Base-by-base conservation (phyloP, 2,329 filamentous ascomycete genomes). In the Cladophialophora chaetospira region DNA sequence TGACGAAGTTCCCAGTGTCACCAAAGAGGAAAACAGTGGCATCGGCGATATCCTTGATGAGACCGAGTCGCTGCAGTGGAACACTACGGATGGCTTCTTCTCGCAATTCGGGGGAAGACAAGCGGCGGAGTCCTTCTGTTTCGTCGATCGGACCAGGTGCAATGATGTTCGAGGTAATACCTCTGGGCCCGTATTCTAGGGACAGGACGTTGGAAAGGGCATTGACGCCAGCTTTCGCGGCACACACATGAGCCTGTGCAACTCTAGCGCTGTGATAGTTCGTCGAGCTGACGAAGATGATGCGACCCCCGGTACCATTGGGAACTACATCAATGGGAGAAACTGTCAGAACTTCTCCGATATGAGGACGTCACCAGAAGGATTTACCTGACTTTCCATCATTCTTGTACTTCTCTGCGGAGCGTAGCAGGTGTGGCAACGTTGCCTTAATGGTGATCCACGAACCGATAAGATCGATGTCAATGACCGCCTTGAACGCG, bases 141-240 rank as follows among this genome's bases (percentile, higher is more conserved):
- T 83, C 88, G 1, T 78, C 84, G 65, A 97, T 96, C 0, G 88
- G 88, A 0, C 94, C 93, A 0, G 93, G 93, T 0, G 91, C 84
- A 64, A 97, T 88, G 52, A 93, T 84, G 70, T 97, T 97, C 50
- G 88, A 89, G 1, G 89, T 92, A 28, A 97, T 76, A 15, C 93
- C 93, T 42, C 83, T 82, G 0, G 93, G 93, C 0, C 93, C 93
- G 69, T 93, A 94, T 72, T 97, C 93, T 50, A 97, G 82, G 1
- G 91, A 86, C 0, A 94, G 83, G 3, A 84, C 87, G 51, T 86
- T 82, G 57, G 89, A 87, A 68, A 97, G 82, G 2, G 91, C 86
- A 73, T 97, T 93, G 8, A 97, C 85, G 10, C 88, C 89, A 0
- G 93, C 88, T 75, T 97, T 97, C 56, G 93, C 93, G 1, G 91